These are phyloP conservation scores for Fusarium sp. DNA, from an alignment of 2,329 filamentous ascomycete genomes.

Conservation along the genomic window DNA sequence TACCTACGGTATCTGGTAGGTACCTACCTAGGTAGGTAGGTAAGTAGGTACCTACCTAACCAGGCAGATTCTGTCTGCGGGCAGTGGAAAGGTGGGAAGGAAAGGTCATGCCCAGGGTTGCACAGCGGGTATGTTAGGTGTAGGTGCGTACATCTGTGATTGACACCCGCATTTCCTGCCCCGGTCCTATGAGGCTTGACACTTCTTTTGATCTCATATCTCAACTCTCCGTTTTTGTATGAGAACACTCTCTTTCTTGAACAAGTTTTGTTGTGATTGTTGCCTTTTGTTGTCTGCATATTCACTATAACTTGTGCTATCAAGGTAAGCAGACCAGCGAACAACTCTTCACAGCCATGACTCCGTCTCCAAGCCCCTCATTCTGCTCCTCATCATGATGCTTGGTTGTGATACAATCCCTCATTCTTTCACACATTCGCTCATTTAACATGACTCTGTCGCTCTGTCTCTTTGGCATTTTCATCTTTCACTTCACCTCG, in stretches of 20 bases:
- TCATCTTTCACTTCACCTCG: neutral
- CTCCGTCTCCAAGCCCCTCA: conserved; percentile 36
- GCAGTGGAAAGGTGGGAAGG: neutral
- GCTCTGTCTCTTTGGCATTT: no score
- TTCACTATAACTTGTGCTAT: neutral
- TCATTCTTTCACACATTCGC: neutral
- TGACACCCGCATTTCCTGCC: conserved; percentile 12
- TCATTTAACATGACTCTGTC: neutral
- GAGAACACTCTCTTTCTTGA: neutral
- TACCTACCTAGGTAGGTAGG: neutral
- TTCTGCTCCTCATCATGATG: conserved; percentile 10
- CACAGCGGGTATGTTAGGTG: neutral
- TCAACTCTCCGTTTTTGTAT: neutral
- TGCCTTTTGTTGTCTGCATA: neutral
- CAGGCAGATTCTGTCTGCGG: neutral
- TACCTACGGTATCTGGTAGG: conserved; percentile 1
- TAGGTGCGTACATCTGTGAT: conserved; percentile 7
- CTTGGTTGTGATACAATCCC: conserved; percentile 8
- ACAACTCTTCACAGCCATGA: conserved; percentile 26
- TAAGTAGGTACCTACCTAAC: neutral
- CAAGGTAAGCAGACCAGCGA: conserved; percentile 29
- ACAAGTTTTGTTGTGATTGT: neutral
- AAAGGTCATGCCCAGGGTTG: neutral
- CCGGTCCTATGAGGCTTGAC: conserved; percentile 32
- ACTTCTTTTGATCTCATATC: conserved; percentile 6